phyloP scores from a whole-genome alignment of 2,329 filamentous ascomycete genomes.

The Colletotrichum filicis region DNA sequence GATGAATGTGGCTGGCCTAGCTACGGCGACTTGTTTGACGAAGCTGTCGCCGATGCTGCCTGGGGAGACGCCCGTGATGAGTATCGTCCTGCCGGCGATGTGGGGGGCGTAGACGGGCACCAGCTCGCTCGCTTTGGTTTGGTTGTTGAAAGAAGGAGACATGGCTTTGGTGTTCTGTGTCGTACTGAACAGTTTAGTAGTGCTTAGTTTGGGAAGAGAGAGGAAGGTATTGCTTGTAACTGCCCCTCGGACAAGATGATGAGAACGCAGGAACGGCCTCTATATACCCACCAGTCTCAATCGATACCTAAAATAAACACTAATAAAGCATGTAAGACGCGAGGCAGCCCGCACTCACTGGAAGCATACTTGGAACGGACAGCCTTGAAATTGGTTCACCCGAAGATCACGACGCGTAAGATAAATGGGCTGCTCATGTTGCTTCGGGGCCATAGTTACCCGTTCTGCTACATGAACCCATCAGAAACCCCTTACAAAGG shows the following conservation, averaged over 20 bases:
- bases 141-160: slow-evolving; percentile 7
- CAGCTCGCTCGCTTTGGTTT: slow-evolving; percentile 41
- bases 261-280: neutral
- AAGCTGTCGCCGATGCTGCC: slow-evolving; percentile 51
- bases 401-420: too few relatives aligned
- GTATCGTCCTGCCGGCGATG: slow-evolving; percentile 50
- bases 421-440: too few relatives aligned
- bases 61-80: slow-evolving; percentile 55
- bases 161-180: neutral
- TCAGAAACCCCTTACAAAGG: too few relatives aligned
- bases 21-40: slow-evolving; percentile 47
- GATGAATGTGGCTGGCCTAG: slow-evolving; percentile 53
- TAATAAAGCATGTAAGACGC: too few relatives aligned
- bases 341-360: too few relatives aligned
- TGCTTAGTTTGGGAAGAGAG: neutral
- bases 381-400: too few relatives aligned
- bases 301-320: too few relatives aligned
- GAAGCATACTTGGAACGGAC: too few relatives aligned
- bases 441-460: too few relatives aligned
- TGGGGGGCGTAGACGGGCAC: slow-evolving; percentile 41
- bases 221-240: neutral
- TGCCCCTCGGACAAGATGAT: neutral
- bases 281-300: neutral
- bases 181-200: neutral
- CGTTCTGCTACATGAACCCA: too few relatives aligned